A percentile compares a stretch with the other conserved stretches of the same genome.
phyloP scores from a whole-genome alignment of 176 grass and related monocot species.

The Urochloa ruziziensis region DNA sequence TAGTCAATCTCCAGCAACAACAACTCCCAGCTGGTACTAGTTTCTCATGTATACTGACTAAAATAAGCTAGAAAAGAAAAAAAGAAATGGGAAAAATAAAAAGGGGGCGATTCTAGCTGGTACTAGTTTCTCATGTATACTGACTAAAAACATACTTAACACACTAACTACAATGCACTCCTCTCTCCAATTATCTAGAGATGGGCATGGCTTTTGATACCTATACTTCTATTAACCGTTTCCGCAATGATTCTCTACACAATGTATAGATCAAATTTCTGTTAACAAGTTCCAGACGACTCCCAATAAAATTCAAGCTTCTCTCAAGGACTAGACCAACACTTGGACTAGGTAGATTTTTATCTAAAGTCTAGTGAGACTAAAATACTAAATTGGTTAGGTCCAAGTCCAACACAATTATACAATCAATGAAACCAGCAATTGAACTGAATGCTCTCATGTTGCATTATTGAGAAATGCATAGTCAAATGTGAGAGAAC shows the following conservation, averaged over 20 bases:
- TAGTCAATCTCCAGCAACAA: no score
- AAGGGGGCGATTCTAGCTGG: no score
- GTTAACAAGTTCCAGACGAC: not conserved
- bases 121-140: no score
- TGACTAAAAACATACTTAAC: no score
- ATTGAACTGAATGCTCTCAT: not conserved
- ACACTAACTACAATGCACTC: no score
- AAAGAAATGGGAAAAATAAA: no score
- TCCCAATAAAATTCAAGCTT: not conserved
- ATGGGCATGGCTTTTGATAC: conserved; percentile 17
- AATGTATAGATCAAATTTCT: conserved; percentile 27
- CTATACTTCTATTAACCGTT: conserved; percentile 6
- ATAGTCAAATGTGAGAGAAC: not conserved
- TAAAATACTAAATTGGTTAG: not conserved
- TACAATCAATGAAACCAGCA: not conserved
- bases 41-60: no score
- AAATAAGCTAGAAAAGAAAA: no score
- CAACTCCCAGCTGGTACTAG: no score
- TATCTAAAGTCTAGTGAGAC: not conserved
- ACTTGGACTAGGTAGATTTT: not conserved
- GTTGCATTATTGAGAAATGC: not conserved
- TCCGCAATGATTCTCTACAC: conserved; percentile 29
- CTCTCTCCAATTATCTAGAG: no score
- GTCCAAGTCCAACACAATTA: not conserved
- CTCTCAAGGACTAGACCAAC: not conserved